Conservation (phyloP, 257 asterid genomes). For the Przewalskia tangutica region DNA sequence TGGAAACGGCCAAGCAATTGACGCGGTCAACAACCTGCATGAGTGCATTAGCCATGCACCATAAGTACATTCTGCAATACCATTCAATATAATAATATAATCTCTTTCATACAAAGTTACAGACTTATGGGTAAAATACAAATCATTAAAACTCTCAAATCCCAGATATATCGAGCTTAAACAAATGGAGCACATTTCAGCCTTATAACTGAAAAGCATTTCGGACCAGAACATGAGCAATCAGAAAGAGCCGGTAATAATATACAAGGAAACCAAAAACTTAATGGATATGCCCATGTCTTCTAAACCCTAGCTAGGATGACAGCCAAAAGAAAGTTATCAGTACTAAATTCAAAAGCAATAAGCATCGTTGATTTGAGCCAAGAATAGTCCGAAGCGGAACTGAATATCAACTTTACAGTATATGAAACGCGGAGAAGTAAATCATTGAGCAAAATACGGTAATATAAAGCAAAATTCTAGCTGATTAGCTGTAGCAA, state of each 20-base stretch:
- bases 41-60: constrained; percentile 23
- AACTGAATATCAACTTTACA: neutral
- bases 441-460: neutral
- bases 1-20: constrained; percentile 98
- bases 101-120: neutral
- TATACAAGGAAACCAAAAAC: neutral
- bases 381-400: neutral
- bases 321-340: neutral
- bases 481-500: neutral
- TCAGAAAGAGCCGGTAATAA: neutral
- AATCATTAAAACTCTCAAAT: neutral
- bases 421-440: neutral
- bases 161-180: neutral
- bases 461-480: neutral
- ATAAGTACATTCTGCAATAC: constrained; percentile 7
- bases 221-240: neutral
- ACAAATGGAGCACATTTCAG: neutral
- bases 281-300: neutral
- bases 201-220: neutral
- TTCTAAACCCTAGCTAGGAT: neutral
- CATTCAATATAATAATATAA: neutral
- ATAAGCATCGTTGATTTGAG: neutral
- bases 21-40: constrained; percentile 95
- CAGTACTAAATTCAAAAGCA: neutral
- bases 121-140: neutral